A percentile compares a stretch with the other conserved stretches of the same genome.
These are phyloP conservation scores for Breviolum minutum DNA, from an alignment of 73 alveolate genomes.

Conservation along the genomic window DNA sequence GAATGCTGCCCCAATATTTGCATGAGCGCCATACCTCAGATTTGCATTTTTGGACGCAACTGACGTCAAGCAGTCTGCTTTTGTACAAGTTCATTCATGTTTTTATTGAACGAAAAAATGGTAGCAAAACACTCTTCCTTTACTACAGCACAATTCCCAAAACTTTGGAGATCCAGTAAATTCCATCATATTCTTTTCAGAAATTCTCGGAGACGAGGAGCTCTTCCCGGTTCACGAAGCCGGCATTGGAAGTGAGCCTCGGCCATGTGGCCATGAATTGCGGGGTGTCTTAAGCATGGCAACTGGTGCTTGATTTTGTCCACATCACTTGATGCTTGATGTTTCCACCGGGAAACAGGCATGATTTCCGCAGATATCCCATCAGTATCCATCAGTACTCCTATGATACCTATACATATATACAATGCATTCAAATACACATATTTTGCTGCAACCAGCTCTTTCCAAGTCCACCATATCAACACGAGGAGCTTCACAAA, in stretches of 20 bases:
- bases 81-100: background rate
- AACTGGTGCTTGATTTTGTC: background rate
- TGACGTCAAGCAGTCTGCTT: background rate
- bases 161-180: too few relatives aligned
- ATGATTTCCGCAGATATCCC: too few relatives aligned
- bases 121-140: too few relatives aligned
- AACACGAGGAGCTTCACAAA: slow-evolving; percentile 45
- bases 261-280: background rate
- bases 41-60: background rate
- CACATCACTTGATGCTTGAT: background rate
- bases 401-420: too few relatives aligned
- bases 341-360: background rate
- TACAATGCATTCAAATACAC: too few relatives aligned
- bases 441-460: too few relatives aligned
- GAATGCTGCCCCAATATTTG: slow-evolving; percentile 51
- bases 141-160: too few relatives aligned
- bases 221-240: slow-evolving; percentile 88
- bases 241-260: slow-evolving; percentile 87
- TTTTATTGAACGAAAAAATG: too few relatives aligned
- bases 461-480: too few relatives aligned
- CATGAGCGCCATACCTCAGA: slow-evolving; percentile 84
- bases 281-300: too few relatives aligned
- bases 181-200: background rate
- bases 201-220: background rate
- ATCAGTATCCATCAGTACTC: too few relatives aligned